phyloP scores from a whole-genome alignment of 139 green algal species.

The Picochlorum sp. region DNA sequence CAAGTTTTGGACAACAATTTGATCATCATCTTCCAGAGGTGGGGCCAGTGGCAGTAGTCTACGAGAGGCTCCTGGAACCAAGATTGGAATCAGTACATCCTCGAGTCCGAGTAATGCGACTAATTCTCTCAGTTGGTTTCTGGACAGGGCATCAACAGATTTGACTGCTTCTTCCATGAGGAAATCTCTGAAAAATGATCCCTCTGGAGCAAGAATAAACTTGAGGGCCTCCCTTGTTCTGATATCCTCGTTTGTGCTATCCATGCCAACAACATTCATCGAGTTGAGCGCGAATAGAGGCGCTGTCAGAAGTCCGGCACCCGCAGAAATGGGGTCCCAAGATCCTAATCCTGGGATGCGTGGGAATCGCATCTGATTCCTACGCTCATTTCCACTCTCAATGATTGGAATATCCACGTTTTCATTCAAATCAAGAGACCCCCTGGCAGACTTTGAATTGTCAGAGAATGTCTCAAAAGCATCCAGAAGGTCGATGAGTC shows the following conservation, averaged over 20 bases:
- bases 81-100: slow-evolving; percentile 32
- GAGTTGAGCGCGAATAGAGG: slow-evolving; percentile 9
- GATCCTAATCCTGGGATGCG: neutral
- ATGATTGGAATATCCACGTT: slow-evolving; percentile 6
- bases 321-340: neutral
- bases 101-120: slow-evolving; percentile 27
- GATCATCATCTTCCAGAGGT: slow-evolving; percentile 44
- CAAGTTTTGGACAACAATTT: slow-evolving; percentile 60
- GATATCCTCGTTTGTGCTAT: neutral
- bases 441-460: slow-evolving; percentile 41
- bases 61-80: slow-evolving; percentile 33
- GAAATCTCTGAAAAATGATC: slow-evolving; percentile 89
- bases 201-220: slow-evolving; percentile 73
- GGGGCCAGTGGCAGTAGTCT: slow-evolving; percentile 49
- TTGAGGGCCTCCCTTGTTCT: slow-evolving; percentile 52
- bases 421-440: slow-evolving; percentile 36
- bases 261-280: neutral
- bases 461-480: slow-evolving; percentile 87
- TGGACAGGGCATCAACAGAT: slow-evolving; percentile 79
- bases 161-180: slow-evolving; percentile 93
- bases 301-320: slow-evolving; percentile 4
- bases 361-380: neutral
- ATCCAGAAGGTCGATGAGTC: slow-evolving; percentile 92
- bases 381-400: neutral
- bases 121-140: slow-evolving; percentile 61